These are phyloP conservation scores for Trifolium fragiferum DNA, from an alignment of 306 rosid genomes.

Conservation along the genomic window DNA sequence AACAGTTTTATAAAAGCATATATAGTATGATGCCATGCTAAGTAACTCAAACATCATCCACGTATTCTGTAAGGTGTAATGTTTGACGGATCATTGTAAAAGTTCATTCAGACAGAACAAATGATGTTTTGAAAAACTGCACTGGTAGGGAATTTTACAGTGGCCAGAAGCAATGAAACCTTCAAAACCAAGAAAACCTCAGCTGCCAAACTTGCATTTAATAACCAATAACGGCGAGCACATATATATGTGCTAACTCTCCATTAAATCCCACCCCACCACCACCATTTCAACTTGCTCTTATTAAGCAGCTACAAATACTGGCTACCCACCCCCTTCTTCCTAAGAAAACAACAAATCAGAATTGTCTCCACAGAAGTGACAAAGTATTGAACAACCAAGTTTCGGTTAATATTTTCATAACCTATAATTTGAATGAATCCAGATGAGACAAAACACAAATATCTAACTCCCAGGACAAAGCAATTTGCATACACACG, in stretches of 20 bases:
- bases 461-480: background rate
- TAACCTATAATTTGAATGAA: background rate
- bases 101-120: slow-evolving; percentile 13
- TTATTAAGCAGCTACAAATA: background rate
- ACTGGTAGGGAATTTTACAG: background rate
- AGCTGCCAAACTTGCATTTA: slow-evolving; percentile 1
- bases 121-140: background rate
- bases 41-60: background rate
- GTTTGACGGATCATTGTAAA: background rate
- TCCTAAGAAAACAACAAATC: background rate
- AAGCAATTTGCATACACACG: background rate
- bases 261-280: background rate
- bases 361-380: background rate
- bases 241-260: background rate
- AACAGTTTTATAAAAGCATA: background rate
- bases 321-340: background rate
- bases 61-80: background rate
- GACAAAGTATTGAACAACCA: background rate
- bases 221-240: background rate
- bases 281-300: background rate
- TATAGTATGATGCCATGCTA: background rate
- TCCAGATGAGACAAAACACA: background rate
- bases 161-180: background rate
- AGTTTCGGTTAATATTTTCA: background rate
- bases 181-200: background rate